phyloP scores from a whole-genome alignment of 1,284 basidiomycete genomes.

The Tetrapyrgos nigripes region DNA sequence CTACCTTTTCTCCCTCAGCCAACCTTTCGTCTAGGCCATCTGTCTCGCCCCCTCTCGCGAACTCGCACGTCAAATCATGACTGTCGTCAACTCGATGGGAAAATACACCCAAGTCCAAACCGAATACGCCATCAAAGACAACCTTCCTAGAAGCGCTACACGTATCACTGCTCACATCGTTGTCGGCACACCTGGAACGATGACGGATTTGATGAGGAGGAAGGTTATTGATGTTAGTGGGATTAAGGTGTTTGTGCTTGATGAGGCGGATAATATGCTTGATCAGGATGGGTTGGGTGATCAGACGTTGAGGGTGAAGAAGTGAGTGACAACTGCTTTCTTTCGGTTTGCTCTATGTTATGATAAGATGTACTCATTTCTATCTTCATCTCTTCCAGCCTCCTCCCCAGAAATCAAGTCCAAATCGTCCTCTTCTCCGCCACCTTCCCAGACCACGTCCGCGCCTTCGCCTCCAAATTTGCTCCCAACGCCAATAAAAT shows the following conservation, averaged over 20 bases:
- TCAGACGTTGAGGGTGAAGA: conserved; percentile 94
- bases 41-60: conserved; percentile 96
- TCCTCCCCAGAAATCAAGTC: conserved; percentile 59
- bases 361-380: conserved; percentile 12
- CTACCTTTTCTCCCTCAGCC: conserved; percentile 11
- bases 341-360: neutral
- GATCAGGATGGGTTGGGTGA: conserved; percentile 97
- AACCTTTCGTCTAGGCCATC: conserved; percentile 65
- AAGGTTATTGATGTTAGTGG: conserved; percentile 79
- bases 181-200: conserved; percentile 96
- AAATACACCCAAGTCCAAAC: conserved; percentile 94
- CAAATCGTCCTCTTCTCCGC: conserved; percentile 98
- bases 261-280: conserved; percentile 99
- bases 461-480: conserved; percentile 89
- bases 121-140: conserved; percentile 94
- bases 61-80: conserved; percentile 97
- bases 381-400: conserved; percentile 44
- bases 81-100: conserved; percentile 93
- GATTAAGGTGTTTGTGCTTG: conserved; percentile 94
- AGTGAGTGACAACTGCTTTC: conserved; percentile 57
- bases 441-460: conserved; percentile 95
- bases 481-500: conserved; percentile 97
- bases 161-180: conserved; percentile 90
- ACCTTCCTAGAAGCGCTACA: conserved; percentile 69
- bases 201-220: conserved; percentile 83